Evolutionary conservation across 768 basidiomycete species (phyloP).

Genomic region (Favolaschia claudopus): DNA sequence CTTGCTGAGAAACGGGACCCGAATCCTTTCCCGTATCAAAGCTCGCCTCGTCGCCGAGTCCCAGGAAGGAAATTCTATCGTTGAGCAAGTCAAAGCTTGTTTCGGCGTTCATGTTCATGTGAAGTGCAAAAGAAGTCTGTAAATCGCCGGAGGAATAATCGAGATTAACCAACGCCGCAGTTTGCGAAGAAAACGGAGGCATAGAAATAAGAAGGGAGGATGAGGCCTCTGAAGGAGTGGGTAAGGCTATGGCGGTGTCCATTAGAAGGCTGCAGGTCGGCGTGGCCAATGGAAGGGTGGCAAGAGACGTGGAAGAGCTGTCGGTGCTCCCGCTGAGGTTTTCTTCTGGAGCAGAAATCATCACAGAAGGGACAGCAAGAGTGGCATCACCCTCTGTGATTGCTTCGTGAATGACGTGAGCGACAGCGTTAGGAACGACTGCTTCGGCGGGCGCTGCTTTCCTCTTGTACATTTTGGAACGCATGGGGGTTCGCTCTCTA

Average conservation of each 20-base stretch:
- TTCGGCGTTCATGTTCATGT: constrained; percentile 54
- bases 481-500: constrained; percentile 43
- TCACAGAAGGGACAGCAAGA: constrained; percentile 1
- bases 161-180: constrained; percentile 25
- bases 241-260: constrained; percentile 25
- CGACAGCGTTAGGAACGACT: not conserved
- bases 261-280: constrained; percentile 33
- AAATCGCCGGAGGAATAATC: constrained; percentile 55
- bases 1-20: not conserved
- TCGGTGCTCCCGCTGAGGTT: constrained; percentile 4
- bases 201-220: constrained; percentile 35
- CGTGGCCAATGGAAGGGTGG: constrained; percentile 33
- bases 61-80: constrained; percentile 59
- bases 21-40: constrained; percentile 40
- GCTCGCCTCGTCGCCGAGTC: constrained; percentile 48
- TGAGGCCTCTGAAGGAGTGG: constrained; percentile 25
- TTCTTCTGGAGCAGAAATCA: constrained; percentile 9
- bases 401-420: not conserved
- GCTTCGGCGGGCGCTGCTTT: not conserved
- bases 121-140: constrained; percentile 55
- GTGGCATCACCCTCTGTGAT: not conserved
- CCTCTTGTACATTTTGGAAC: constrained; percentile 36
- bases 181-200: constrained; percentile 20
- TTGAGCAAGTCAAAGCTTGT: constrained; percentile 59
- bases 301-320: constrained; percentile 32